Percentiles rank a stretch among this genome's conserved stretches.
These are phyloP conservation scores for Wilcoxina mikolae DNA, from an alignment of 495 filamentous ascomycete species.

Conservation along the genomic window DNA sequence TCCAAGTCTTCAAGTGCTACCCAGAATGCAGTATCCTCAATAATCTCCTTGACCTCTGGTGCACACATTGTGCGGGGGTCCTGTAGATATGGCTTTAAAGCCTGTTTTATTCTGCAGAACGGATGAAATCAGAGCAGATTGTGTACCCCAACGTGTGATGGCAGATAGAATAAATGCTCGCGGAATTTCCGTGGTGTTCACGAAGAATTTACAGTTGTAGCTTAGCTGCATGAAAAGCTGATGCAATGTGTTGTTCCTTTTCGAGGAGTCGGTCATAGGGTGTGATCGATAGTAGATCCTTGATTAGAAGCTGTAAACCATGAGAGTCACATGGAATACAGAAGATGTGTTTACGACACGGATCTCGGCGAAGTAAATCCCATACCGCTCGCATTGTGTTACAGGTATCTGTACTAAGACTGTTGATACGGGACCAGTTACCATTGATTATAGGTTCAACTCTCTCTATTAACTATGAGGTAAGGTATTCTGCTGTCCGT, in stretches of 20 bases:
- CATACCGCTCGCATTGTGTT: slow-evolving; percentile 1
- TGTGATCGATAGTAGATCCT: not conserved
- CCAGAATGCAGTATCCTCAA: not conserved
- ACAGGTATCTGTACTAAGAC: not conserved
- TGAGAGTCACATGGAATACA: slow-evolving; percentile 3
- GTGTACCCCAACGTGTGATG: slow-evolving; percentile 2
- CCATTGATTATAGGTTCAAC: not conserved
- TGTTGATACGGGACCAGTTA: not conserved
- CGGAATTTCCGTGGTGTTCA: not conserved
- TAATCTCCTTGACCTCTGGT: not conserved
- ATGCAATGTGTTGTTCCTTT: not conserved
- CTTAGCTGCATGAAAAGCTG: slow-evolving; percentile 1
- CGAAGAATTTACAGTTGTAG: not conserved
- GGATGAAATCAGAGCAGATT: not conserved
- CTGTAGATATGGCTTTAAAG: not conserved
- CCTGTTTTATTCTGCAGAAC: not conserved
- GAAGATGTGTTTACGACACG: not conserved
- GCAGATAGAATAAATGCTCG: not conserved
- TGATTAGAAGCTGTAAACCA: slow-evolving; percentile 3
- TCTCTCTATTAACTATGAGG: not conserved
- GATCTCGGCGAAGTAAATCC: not conserved
- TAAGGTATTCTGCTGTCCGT: not conserved
- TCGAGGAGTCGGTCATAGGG: not conserved
- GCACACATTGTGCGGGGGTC: not conserved
- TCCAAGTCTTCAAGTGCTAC: not conserved